These are phyloP conservation scores for Cladosporium halotolerans DNA, from an alignment of 2,329 filamentous ascomycete species.

Conservation along the genomic window DNA sequence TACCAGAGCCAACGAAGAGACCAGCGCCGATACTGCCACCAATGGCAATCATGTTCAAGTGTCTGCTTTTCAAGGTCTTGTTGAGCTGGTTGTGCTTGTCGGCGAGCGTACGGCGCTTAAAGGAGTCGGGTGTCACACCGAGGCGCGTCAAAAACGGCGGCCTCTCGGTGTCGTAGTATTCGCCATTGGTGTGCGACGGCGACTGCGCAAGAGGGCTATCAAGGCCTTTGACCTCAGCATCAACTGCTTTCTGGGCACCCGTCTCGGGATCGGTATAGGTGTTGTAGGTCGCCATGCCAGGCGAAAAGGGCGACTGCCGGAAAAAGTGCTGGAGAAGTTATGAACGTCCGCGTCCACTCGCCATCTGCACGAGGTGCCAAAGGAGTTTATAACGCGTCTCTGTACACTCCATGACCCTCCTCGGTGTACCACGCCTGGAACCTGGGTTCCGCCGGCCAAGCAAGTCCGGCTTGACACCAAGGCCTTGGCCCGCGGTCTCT, in stretches of 20 bases:
- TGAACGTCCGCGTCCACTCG: not conserved
- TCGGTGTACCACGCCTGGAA: slow-evolving; percentile 10
- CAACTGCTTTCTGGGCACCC: slow-evolving; percentile 56
- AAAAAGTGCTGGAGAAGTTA: too few species aligned
- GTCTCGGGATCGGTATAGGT: slow-evolving; percentile 38
- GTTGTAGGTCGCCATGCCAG: slow-evolving; percentile 10
- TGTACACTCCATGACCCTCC: slow-evolving; percentile 1
- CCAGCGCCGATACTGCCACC: slow-evolving; percentile 45
- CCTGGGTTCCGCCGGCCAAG: slow-evolving; percentile 7
- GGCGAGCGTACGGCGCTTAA: slow-evolving; percentile 23
- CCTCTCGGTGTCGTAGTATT: slow-evolving; percentile 12
- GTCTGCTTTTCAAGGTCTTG: slow-evolving; percentile 26
- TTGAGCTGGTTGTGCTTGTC: slow-evolving; percentile 30
- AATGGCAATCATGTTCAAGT: slow-evolving; percentile 31
- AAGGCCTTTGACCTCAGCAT: slow-evolving; percentile 3
- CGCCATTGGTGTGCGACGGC: slow-evolving; percentile 5
- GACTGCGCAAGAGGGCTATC: slow-evolving; percentile 2
- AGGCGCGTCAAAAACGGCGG: slow-evolving; percentile 23
- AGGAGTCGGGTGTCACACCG: slow-evolving; percentile 27
- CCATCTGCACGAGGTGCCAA: slow-evolving; percentile 3
- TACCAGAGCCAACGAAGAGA: slow-evolving; percentile 48
- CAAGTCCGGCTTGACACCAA: slow-evolving; percentile 4
- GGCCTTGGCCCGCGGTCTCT: slow-evolving; percentile 8
- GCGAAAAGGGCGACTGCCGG: not conserved
- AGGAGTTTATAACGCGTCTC: slow-evolving; percentile 3